Base-by-base conservation (phyloP, 352 stramenopile genomes). In the Lagenidium giganteum region DNA sequence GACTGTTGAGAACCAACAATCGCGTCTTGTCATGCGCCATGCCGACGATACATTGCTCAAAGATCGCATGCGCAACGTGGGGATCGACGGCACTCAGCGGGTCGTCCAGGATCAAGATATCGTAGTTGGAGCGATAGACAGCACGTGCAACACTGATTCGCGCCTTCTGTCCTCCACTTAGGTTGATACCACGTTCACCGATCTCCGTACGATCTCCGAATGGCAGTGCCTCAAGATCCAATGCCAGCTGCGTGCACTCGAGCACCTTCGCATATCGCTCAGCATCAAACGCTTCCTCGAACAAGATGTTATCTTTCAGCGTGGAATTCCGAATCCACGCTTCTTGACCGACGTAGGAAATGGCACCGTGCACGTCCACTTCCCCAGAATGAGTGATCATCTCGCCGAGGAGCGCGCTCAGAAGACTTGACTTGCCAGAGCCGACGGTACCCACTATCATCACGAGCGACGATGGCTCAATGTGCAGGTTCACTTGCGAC, bases 1-100 rank as follows among this genome's bases (percentile, higher is more conserved):
- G 52, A 28, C 52, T 63, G 48, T 67, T 62, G 13, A 90, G 96
- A 5, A 95, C 90, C 9, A 96, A 67, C 34, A 97, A 44, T 3
- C 95, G 68, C 11, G 73, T 88, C 45, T 70, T 70, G 42, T 37
- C 14, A 29, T 50, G 44, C 12, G 51, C 51, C 5, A 66, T 25
- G 5, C 51, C 44, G 0, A 60, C 33, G 20, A 79, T 61, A 28
- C 63, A 63, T 11, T 73, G 44, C 20, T 62, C 32, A 47, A 77
- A 77, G 21, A 77, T 65, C 3, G 51, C 58, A 17, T 63, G 47
- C 0, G 60, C 67, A 3, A 78, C 63, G 46, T 71, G 61, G n/a
- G 51, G 50, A 40, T 78, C 67, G 23, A 74, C 46, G 0, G 67
- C 67, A 29, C 57, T 70, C 24, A 74, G 53, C 25, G 62, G 59